Percentiles rank a stretch among this genome's conserved stretches.
phyloP scores from a whole-genome alignment of 129 eudicot species.

The Artemisia tridentata region DNA sequence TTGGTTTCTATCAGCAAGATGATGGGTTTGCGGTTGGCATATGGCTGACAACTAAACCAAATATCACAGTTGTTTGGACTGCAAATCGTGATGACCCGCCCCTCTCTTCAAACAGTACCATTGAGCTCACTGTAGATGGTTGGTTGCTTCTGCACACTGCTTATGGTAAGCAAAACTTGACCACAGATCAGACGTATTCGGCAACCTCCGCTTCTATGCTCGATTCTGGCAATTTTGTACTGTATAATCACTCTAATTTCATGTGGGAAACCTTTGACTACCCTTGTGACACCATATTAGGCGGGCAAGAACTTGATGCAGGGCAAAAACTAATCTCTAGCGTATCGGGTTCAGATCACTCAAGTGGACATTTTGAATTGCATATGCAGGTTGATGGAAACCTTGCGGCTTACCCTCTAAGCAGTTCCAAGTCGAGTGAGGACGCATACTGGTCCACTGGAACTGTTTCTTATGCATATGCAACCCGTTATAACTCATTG shows the following conservation, averaged over 20 bases:
- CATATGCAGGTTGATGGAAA: slow-evolving; percentile 14
- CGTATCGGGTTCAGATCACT: slow-evolving; percentile 1
- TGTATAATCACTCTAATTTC: background rate
- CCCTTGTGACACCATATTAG: slow-evolving; percentile 37
- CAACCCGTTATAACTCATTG: background rate
- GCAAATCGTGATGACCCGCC: slow-evolving; percentile 38
- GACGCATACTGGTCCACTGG: slow-evolving; percentile 26
- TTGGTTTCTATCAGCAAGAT: slow-evolving; percentile 38
- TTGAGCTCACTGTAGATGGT: slow-evolving; percentile 24
- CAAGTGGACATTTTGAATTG: slow-evolving; percentile 20
- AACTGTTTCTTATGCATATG: fast-evolving
- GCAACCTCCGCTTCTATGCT: slow-evolving; percentile 28
- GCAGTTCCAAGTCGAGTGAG: background rate
- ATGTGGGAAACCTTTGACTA: slow-evolving; percentile 27
- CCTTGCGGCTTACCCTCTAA: slow-evolving; percentile 29
- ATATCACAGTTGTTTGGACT: slow-evolving; percentile 38
- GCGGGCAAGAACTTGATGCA: slow-evolving; percentile 23
- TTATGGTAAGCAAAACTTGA: background rate
- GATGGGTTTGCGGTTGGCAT: slow-evolving; percentile 34
- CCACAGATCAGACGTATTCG: background rate
- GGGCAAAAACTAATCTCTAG: slow-evolving; percentile 10
- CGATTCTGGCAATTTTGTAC: slow-evolving; percentile 37
- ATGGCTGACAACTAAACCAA: slow-evolving; percentile 31
- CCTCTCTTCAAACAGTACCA: slow-evolving; percentile 25
- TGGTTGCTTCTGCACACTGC: slow-evolving; percentile 10